Evolutionary conservation across 768 basidiomycete genomes (phyloP).

Genomic region (Pulveroboletus sp.): DNA sequence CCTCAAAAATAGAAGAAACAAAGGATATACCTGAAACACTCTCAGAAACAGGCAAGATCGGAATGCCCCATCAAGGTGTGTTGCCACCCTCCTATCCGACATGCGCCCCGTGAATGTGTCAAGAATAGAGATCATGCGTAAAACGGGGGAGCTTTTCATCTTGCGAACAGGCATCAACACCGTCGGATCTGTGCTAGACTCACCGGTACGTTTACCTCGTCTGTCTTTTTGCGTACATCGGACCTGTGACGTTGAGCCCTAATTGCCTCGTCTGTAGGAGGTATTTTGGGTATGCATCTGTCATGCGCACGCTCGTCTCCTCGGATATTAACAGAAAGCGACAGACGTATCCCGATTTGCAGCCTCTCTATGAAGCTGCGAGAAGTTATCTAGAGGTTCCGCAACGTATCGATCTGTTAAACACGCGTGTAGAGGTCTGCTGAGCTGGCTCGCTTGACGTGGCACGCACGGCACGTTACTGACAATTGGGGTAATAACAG

Average conservation of each 20-base stretch:
- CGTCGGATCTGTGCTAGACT: slow-evolving; percentile 94
- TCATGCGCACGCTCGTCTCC: slow-evolving; percentile 9
- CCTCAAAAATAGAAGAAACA: slow-evolving; percentile 91
- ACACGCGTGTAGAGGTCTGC: slow-evolving; percentile 85
- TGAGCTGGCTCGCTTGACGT: slow-evolving; percentile 3
- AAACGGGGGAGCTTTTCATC: slow-evolving; percentile 92
- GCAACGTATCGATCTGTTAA: slow-evolving; percentile 87
- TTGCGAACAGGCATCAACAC: slow-evolving; percentile 92
- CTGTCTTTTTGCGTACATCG: neutral
- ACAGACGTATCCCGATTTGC: slow-evolving; percentile 90
- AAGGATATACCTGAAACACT: slow-evolving; percentile 94
- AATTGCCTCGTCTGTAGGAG: slow-evolving; percentile 47
- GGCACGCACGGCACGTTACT: neutral
- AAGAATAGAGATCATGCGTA: slow-evolving; percentile 85
- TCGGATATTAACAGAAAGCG: slow-evolving; percentile 14
- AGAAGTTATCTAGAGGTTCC: slow-evolving; percentile 93
- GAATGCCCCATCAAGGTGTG: slow-evolving; percentile 76
- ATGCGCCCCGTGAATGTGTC: slow-evolving; percentile 12
- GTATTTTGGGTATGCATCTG: slow-evolving; percentile 81
- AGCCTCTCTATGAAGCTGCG: slow-evolving; percentile 91
- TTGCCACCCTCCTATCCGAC: neutral
- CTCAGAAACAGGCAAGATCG: slow-evolving; percentile 92
- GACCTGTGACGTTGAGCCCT: neutral
- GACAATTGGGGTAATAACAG: slow-evolving; percentile 33
- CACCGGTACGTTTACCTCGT: slow-evolving; percentile 57